Base-by-base conservation (phyloP, 768 basidiomycete genomes). In the Megacollybia marginata region DNA sequence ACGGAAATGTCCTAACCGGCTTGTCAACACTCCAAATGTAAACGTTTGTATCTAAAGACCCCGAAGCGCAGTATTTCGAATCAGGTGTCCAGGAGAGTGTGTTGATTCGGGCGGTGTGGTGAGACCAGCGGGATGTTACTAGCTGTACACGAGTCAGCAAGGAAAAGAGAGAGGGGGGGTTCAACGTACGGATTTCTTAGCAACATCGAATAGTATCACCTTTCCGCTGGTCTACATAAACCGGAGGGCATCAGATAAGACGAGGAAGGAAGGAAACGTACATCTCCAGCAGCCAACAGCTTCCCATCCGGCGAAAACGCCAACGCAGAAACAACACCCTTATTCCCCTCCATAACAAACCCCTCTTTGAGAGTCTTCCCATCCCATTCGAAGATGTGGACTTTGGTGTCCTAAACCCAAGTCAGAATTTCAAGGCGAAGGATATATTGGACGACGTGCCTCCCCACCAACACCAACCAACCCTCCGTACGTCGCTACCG, bases 241-340 rank as follows among this genome's bases (percentile, higher is more conserved):
- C n/a, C 12, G 18, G 15, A 20, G 15, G 13, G 23, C 5, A 8
- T 20, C 36, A 18, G 32, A 34, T 38, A 46, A 32, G 28, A 36
- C 48, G 44, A 28, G 20, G 33, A 44, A 20, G 43, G 49, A 18
- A 6, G 23, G 23, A 40, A 33, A 20, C 88, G 66, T 57, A 94
- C 92, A 66, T 97, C 92, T 44, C 94, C 95, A 6, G 84, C 76
- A 48, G 87, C 91, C 10, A 98, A 72, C 34, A 82, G 66, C 18
- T 67, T 70, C 0, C 87, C 88, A 62, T 95, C 83, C 0, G 83
- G 79, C 0, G 90, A 88, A 67, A 96, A 87, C 0, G 88, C 79
- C 6, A 97, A 63, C 1, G 82, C 81, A 38, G 83, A 83, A 16
- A 97, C 70, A 7, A 78, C 68, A 12, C 83, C 87, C 55, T 77